Evolutionary conservation across 2,329 filamentous ascomycete species (phyloP), one percentile per base, ranked within the genome.

Genomic region (Fusarium musae): DNA sequence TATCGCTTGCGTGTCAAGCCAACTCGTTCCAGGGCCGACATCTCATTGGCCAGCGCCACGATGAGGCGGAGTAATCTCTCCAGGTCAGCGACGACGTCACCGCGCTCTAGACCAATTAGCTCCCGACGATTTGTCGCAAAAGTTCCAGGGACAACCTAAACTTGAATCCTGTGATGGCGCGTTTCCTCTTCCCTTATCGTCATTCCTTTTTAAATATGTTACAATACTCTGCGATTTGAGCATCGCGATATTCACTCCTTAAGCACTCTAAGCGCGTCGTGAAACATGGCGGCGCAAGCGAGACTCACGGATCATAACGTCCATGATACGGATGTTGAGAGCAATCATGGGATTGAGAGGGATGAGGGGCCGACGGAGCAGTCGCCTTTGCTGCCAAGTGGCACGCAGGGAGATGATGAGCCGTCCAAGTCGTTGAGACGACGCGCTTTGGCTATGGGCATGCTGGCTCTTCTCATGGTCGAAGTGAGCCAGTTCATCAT

Each of bases 391-490:
- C n/a, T 80, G 2, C 65, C 68, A 21, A 69, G 70, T 8, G 63
- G 77, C 49, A 44, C 70, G 6, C 32, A 57, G 11, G 68, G 50
- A 12, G 64, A 75, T 6, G 61, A 75, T 23, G 63, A 57, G 2
- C 78, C 80, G 5, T 67, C 77, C 37, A 77, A 70, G 42, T 68
- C 73, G 3, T 77, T 82, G 49, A 77, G 75, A 32, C 69, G 76
- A 47, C 75, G 77, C 36, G 80, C 82, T 34, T 52, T 82, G 46
- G 59, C 72, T 19, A 79, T 83, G 74, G 80, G 79, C 63, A 70
- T 83, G 47, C 21, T 85, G 5, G 80, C 83, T 30, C 71, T 88
- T 44, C 80, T 87, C 57, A 70, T 87, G 46, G 70, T 85, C 58
- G 84, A 85, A 54, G 79, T 86, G 17, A 84, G 83, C 66, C 75